phyloP scores from a whole-genome alignment of 2,329 filamentous ascomycete species.

The Alternaria sp. region DNA sequence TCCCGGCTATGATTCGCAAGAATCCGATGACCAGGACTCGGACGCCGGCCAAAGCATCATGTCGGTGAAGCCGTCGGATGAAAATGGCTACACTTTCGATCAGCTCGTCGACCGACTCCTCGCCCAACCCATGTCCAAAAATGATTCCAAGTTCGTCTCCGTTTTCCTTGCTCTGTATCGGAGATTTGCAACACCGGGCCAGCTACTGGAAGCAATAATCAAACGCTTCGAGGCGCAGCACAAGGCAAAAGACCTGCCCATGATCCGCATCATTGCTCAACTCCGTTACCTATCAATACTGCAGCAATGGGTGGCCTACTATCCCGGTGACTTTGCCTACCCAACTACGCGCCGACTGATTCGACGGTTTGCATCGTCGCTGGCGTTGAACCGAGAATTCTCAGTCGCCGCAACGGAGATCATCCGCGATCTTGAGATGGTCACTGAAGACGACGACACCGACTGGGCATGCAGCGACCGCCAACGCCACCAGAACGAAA shows the following conservation, averaged over 20 bases:
- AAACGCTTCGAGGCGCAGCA: conserved; percentile 75
- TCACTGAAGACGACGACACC: conserved; percentile 87
- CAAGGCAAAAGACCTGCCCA: conserved; percentile 71
- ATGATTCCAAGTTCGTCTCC: conserved; percentile 87
- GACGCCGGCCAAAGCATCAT: conserved; percentile 62
- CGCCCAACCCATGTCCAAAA: conserved; percentile 79
- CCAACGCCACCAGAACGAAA: conserved; percentile 58
- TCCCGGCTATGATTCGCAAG: conserved; percentile 70
- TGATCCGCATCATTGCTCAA: conserved; percentile 81
- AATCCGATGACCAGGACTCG: conserved; percentile 72
- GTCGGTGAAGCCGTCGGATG: conserved; percentile 60
- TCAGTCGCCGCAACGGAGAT: conserved; percentile 87
- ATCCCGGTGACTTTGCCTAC: conserved; percentile 92
- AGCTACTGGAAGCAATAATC: conserved; percentile 80
- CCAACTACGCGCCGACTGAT: conserved; percentile 75
- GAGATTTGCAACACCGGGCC: conserved; percentile 84
- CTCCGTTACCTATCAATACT: conserved; percentile 83
- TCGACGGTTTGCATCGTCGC: conserved; percentile 75
- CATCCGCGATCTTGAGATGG: conserved; percentile 75
- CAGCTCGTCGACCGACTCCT: conserved; percentile 82
- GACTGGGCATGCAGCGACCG: conserved; percentile 89
- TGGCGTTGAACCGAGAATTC: conserved; percentile 83
- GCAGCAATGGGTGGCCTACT: conserved; percentile 86
- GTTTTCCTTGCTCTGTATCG: conserved; percentile 93
- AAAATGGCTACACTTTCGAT: conserved; percentile 65